phyloP scores from a whole-genome alignment of 768 basidiomycete genomes.

The Phanerochaete carnosa region DNA sequence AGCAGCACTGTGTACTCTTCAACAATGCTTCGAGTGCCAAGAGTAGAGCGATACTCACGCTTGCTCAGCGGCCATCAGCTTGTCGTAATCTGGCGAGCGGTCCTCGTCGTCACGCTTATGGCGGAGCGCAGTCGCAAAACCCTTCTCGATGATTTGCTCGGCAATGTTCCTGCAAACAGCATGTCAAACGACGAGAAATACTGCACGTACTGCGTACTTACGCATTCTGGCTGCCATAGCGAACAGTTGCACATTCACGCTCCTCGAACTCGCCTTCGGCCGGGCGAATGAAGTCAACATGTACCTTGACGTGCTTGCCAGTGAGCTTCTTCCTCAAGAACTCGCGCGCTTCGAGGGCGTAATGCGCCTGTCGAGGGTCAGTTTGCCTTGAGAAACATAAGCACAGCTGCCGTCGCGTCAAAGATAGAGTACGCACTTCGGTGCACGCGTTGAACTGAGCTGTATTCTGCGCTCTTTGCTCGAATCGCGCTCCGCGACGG shows the following conservation, averaged over 20 bases:
- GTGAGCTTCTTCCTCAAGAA: slow-evolving; percentile 90
- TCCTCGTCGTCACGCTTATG: slow-evolving; percentile 96
- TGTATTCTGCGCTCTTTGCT: slow-evolving; percentile 81
- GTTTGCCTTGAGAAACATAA: slow-evolving; percentile 51
- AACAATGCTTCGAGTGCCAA: not conserved
- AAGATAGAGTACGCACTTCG: slow-evolving; percentile 50
- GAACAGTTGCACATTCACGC: slow-evolving; percentile 87
- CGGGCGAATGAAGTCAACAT: slow-evolving; percentile 87
- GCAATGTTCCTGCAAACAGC: slow-evolving; percentile 57
- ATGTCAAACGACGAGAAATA: not conserved
- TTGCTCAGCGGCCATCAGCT: slow-evolving; percentile 93
- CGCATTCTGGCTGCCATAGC: slow-evolving; percentile 78
- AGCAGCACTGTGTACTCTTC: slow-evolving; percentile 55
- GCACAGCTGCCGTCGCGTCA: not conserved
- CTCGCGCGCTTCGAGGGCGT: slow-evolving; percentile 90
- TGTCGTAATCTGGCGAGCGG: slow-evolving; percentile 93
- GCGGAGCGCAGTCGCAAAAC: slow-evolving; percentile 83
- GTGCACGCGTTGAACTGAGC: slow-evolving; percentile 84
- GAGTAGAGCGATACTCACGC: slow-evolving; percentile 45
- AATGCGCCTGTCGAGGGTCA: slow-evolving; percentile 83
- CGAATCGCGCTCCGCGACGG: slow-evolving; percentile 68
- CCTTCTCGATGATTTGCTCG: slow-evolving; percentile 91
- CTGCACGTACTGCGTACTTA: slow-evolving; percentile 36
- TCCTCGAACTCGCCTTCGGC: slow-evolving; percentile 93
- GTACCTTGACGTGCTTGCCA: slow-evolving; percentile 82